A percentile compares a stretch with the other conserved stretches of the same genome.
Conservation (phyloP, 371 early-diverging fungal genomes). For the Mortierella sp. region DNA sequence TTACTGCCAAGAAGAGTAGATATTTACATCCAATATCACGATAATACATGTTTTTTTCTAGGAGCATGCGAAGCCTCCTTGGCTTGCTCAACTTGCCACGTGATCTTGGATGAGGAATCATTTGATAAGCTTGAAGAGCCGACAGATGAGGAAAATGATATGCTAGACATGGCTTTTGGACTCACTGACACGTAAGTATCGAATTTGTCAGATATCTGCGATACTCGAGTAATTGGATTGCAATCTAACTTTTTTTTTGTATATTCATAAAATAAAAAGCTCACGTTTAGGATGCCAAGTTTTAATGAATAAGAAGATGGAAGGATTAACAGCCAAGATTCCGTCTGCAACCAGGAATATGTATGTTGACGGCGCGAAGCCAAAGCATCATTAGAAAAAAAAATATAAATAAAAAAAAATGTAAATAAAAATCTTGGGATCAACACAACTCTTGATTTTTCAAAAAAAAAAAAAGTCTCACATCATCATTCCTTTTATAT, state of each 20-base stretch:
- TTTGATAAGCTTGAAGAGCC: slow-evolving; percentile 63
- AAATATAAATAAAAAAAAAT: background rate
- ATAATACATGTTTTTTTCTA: slow-evolving; percentile 39
- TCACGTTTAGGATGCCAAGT: slow-evolving; percentile 99
- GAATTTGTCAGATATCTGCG: too few relatives aligned
- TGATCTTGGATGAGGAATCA: slow-evolving; percentile 89
- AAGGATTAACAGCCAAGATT: slow-evolving; percentile 90
- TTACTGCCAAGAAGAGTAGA: slow-evolving; percentile 8
- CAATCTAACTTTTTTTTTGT: background rate
- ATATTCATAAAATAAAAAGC: slow-evolving; percentile 56
- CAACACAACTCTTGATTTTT: background rate
- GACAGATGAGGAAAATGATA: slow-evolving; percentile 99
- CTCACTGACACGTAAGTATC: slow-evolving; percentile 87
- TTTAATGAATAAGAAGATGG: slow-evolving; percentile 84
- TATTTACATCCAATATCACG: background rate
- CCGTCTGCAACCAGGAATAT: slow-evolving; percentile 98
- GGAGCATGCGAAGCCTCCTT: slow-evolving; percentile 99
- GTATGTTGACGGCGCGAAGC: slow-evolving; percentile 87
- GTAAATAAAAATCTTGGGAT: background rate
- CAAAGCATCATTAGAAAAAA: slow-evolving; percentile 46
- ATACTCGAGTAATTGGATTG: background rate
- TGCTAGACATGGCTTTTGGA: slow-evolving; percentile 99
- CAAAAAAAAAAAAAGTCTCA: too few relatives aligned
- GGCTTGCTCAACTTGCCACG: slow-evolving; percentile 98
- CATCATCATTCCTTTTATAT: too few relatives aligned